Conservation (phyloP, 2,329 filamentous ascomycete genomes). For the Helotiales sp. region DNA sequence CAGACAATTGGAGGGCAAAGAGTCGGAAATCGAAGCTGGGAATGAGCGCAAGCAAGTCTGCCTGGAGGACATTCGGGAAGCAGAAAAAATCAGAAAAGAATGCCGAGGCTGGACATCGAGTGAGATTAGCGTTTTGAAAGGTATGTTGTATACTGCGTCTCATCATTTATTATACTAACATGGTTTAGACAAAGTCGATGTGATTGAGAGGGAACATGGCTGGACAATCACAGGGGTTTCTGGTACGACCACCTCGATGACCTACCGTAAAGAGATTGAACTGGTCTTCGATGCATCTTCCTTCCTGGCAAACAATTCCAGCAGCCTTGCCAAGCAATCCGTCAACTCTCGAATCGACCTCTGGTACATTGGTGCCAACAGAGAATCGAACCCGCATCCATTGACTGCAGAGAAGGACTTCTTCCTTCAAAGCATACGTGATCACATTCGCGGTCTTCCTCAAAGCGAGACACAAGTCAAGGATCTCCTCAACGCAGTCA, state of each 20-base stretch:
- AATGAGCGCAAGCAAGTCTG: slow-evolving; percentile 71
- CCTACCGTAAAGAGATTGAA: slow-evolving; percentile 73
- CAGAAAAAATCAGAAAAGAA: slow-evolving; percentile 83
- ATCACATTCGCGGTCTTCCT: slow-evolving; percentile 65
- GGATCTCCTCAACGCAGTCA: slow-evolving; percentile 63
- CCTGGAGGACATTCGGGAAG: slow-evolving; percentile 76
- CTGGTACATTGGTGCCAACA: slow-evolving; percentile 68
- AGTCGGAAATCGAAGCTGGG: slow-evolving; percentile 65
- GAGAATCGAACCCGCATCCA: slow-evolving; percentile 57
- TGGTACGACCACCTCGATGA: slow-evolving; percentile 71
- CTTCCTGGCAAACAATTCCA: slow-evolving; percentile 52
- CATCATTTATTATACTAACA: slow-evolving; percentile 45
- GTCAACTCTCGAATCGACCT: slow-evolving; percentile 66
- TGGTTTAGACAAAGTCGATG: slow-evolving; percentile 63
- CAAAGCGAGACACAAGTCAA: slow-evolving; percentile 62
- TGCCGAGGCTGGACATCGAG: slow-evolving; percentile 86
- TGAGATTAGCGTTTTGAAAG: slow-evolving; percentile 81
- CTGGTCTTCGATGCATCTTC: slow-evolving; percentile 71
- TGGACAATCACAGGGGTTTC: slow-evolving; percentile 74
- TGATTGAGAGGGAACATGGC: slow-evolving; percentile 68
- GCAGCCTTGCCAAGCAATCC: slow-evolving; percentile 26
- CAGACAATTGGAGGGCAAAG: slow-evolving; percentile 69
- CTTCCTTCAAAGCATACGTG: slow-evolving; percentile 74
- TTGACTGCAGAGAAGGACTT: slow-evolving; percentile 73
- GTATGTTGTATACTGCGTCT: slow-evolving; percentile 51